These are phyloP conservation scores for Thielaviopsis euricoi DNA, from an alignment of 2,329 filamentous ascomycete species.

Conservation along the genomic window DNA sequence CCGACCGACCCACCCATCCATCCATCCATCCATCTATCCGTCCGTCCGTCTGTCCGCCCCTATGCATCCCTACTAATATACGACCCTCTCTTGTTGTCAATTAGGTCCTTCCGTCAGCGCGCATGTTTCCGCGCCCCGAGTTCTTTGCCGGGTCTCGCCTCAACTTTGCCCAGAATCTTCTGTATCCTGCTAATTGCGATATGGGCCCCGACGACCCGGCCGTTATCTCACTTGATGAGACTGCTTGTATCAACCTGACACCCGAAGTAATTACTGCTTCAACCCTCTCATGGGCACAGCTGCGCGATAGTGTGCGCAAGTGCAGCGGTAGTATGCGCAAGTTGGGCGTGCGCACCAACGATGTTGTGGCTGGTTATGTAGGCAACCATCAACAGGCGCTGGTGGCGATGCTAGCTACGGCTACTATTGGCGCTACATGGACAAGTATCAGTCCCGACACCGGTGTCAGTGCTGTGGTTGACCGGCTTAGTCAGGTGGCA, in stretches of 20 bases:
- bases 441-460: constrained; percentile 86
- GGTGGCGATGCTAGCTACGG: constrained; percentile 72
- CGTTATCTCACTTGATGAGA: constrained; percentile 52
- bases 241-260: constrained; percentile 34
- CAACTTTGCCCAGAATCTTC: constrained; percentile 90
- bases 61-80: not conserved
- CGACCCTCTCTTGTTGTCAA: not conserved
- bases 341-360: constrained; percentile 39
- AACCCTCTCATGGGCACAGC: constrained; percentile 46
- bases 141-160: constrained; percentile 69
- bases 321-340: constrained; percentile 57
- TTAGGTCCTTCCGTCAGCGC: constrained; percentile 51
- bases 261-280: not conserved
- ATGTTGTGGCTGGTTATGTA: constrained; percentile 57
- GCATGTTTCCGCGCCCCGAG: constrained; percentile 71
- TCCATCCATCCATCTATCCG: not conserved
- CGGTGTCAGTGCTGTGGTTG: constrained; percentile 77
- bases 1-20: not conserved
- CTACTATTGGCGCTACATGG: constrained; percentile 77
- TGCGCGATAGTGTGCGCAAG: constrained; percentile 59
- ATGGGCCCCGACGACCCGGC: constrained; percentile 61
- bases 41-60: not conserved
- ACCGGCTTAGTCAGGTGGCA: constrained; percentile 70
- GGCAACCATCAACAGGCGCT: constrained; percentile 81
- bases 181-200: constrained; percentile 49